Percentiles rank a stretch among this genome's conserved stretches.
These are phyloP conservation scores for Candida gigantensis DNA, from an alignment of 1,139 yeast species.

Conservation along the genomic window DNA sequence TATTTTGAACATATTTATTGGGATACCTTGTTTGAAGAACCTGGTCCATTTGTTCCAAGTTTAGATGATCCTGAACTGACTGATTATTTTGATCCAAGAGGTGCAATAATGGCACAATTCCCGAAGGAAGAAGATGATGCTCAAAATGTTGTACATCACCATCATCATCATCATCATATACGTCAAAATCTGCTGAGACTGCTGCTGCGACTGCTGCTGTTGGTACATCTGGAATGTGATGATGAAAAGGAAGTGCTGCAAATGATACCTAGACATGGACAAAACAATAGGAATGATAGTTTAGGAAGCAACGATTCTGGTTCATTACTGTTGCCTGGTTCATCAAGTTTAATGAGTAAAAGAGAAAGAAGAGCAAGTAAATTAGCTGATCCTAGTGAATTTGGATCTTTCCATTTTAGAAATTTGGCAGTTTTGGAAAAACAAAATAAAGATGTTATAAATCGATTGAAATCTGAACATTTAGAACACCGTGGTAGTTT, in stretches of 20 bases:
- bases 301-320: slow-evolving; percentile 9
- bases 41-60: slow-evolving; percentile 82
- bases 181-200: too few relatives aligned
- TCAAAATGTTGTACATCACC: too few relatives aligned
- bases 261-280: too few relatives aligned
- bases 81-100: slow-evolving; percentile 88
- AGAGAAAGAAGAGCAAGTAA: slow-evolving; percentile 68
- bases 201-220: slow-evolving; percentile 11
- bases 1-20: slow-evolving; percentile 76
- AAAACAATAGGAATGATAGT: slow-evolving; percentile 3
- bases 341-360: slow-evolving; percentile 29
- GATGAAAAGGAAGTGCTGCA: slow-evolving; percentile 11
- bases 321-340: slow-evolving; percentile 8
- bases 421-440: slow-evolving; percentile 88
- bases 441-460: slow-evolving; percentile 91
- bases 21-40: slow-evolving; percentile 70
- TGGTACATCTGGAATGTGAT: slow-evolving; percentile 1
- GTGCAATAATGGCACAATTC: slow-evolving; percentile 71
- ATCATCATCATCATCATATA: too few relatives aligned
- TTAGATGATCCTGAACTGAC: slow-evolving; percentile 84
- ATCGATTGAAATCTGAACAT: slow-evolving; percentile 82
- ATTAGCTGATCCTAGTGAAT: slow-evolving; percentile 74
- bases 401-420: slow-evolving; percentile 91
- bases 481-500: slow-evolving; percentile 52
- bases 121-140: slow-evolving; percentile 52